Evolutionary conservation across 2,329 filamentous ascomycete genomes (phyloP), one percentile per base, ranked within the genome.

Genomic region (Cercospora berteroae): DNA sequence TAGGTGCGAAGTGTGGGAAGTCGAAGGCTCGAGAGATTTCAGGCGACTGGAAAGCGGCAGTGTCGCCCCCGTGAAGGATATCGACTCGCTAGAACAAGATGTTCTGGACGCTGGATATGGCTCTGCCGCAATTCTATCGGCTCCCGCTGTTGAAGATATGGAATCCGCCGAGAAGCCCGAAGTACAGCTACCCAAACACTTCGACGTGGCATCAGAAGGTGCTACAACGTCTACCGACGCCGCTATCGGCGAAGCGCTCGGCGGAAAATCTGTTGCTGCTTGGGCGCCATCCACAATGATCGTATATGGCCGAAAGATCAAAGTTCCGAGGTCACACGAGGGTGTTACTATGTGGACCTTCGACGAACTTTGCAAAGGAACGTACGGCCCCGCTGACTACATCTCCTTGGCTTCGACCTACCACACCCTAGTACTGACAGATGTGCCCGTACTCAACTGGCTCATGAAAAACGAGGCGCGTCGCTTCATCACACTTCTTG

Each of bases 1-100:
- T 9, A 84, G 91, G 64, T 94, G 92, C 75, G 91, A 94, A 73
- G 88, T 94, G 60, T 94, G 90, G 90, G 89, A 94, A 76, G 93
- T 94, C 86, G 90, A 92, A 71, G 89, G 90, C 1, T 85, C 85
- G 1, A 87, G 83, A 64, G 92, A 95, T 75, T 94, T 83, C 68
- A 72, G 90, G 83, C 83, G 91, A 71, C 80, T 84, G 60, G 87
- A 90, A 63, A 79, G 77, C 31, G 79, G 79, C 16, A 71, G 69
- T 29, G 61, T 73, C 10, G 70, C 75, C 7, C 71, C 75, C 1
- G 58, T 66, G 3, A 71, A 65, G 52, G 65, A 66, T 23, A 62
- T 72, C 20, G 57, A 69, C 31, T 27, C 67, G 29, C 65, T 71
- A 5, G 69, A 70, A 42, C 69, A 33, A 6, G 66, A 69, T 10